A percentile compares a stretch with the other conserved stretches of the same genome.
Evolutionary conservation across 257 asterid genomes (phyloP).

Genomic region (Solanum chiquidenum): DNA sequence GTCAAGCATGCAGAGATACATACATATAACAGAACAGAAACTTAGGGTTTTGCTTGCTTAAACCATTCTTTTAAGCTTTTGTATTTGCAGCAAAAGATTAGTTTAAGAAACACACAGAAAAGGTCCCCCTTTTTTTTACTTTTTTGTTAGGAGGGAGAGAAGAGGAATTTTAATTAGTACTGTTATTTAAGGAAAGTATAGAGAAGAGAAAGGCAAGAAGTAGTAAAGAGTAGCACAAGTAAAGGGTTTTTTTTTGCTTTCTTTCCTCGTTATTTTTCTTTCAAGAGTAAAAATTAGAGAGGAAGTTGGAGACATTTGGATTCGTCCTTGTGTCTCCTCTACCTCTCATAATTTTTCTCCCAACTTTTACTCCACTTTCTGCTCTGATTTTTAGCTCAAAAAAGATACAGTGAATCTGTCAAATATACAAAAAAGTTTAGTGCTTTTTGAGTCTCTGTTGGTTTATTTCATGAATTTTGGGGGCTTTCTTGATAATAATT

Average conservation of each 20-base stretch:
- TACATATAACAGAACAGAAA: background rate
- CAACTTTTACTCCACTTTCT: background rate
- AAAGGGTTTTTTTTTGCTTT: background rate
- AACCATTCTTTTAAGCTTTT: background rate
- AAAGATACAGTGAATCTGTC: background rate
- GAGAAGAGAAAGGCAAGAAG: conserved; percentile 15
- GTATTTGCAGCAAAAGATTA: background rate
- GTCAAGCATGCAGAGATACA: conserved; percentile 22
- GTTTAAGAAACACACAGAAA: background rate
- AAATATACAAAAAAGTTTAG: background rate
- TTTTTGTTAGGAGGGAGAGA: background rate
- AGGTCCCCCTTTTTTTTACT: background rate
- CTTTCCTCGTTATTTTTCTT: conserved; percentile 14
- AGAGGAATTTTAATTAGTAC: background rate
- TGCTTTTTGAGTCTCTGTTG: background rate
- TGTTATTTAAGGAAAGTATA: background rate
- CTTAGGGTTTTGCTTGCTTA: conserved; percentile 15
- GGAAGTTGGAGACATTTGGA: conserved; percentile 80
- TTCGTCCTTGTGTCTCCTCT: conserved; percentile 85
- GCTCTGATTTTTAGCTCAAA: background rate
- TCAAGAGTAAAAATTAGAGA: conserved; percentile 29
- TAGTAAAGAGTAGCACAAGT: background rate
- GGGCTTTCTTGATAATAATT: conserved; percentile 65
- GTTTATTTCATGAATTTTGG: conserved; percentile 77
- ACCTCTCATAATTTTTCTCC: conserved; percentile 40